phyloP scores from a whole-genome alignment of 2,329 filamentous ascomycete genomes.

The Ilyonectria robusta region DNA sequence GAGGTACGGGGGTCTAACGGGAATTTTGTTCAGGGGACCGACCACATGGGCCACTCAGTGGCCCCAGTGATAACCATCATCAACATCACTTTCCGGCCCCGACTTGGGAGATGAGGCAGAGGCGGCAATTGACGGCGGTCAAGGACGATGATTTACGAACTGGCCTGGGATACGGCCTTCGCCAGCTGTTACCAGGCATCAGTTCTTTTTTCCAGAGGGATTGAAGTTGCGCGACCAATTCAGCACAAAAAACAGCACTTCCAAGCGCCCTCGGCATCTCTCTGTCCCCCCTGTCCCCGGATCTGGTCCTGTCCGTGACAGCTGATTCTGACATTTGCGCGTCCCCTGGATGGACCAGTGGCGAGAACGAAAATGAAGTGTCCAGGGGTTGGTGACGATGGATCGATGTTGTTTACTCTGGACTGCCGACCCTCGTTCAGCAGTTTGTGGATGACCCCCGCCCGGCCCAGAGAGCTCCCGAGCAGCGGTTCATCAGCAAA shows the following conservation, averaged over 20 bases:
- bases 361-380: slow-evolving; percentile 23
- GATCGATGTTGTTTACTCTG: slow-evolving; percentile 30
- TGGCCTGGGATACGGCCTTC: background rate
- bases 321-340: slow-evolving; percentile 43
- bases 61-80: slow-evolving; percentile 32
- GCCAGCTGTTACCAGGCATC: background rate
- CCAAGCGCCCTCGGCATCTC: slow-evolving; percentile 2
- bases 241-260: background rate
- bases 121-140: slow-evolving; percentile 30
- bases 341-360: slow-evolving; percentile 40
- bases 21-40: slow-evolving; percentile 42
- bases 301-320: slow-evolving; percentile 39
- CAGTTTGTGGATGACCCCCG: slow-evolving; percentile 12
- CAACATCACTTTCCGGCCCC: slow-evolving; percentile 13
- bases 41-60: slow-evolving; percentile 37
- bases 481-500: slow-evolving; percentile 18
- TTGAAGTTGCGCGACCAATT: slow-evolving; percentile 3
- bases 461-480: slow-evolving; percentile 38
- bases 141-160: background rate
- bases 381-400: slow-evolving; percentile 17
- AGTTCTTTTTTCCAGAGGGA: slow-evolving; percentile 2
- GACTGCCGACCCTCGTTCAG: slow-evolving; percentile 20
- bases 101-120: slow-evolving; percentile 5
- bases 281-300: slow-evolving; percentile 33
- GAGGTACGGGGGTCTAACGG: slow-evolving; percentile 39